phyloP scores from a whole-genome alignment of 1,284 basidiomycete genomes.

The Schizopora paradoxa region DNA sequence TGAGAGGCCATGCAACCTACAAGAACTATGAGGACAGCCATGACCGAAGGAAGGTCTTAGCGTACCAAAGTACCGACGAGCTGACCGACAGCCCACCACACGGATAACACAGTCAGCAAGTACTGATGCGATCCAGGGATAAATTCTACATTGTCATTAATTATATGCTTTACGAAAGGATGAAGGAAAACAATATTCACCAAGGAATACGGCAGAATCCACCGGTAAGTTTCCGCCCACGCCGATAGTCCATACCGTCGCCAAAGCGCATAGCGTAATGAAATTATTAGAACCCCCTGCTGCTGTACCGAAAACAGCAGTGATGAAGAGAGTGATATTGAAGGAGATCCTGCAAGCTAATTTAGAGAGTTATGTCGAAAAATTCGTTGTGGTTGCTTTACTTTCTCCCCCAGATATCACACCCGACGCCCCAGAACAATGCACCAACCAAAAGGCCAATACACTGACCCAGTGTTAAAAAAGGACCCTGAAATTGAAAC shows the following conservation, averaged over 20 bases:
- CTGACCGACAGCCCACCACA: slow-evolving; percentile 70
- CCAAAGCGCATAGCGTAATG: slow-evolving; percentile 38
- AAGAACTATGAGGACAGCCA: slow-evolving; percentile 16
- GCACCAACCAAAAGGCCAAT: slow-evolving; percentile 61
- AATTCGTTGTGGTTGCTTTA: slow-evolving; percentile 23
- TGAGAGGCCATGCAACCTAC: slow-evolving; percentile 64
- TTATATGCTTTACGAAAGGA: not conserved
- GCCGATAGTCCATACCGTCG: slow-evolving; percentile 40
- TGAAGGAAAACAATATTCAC: slow-evolving; percentile 27
- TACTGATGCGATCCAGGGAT: slow-evolving; percentile 65
- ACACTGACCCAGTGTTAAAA: slow-evolving; percentile 50
- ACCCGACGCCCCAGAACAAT: slow-evolving; percentile 59
- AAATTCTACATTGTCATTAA: slow-evolving; percentile 39
- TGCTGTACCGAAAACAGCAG: slow-evolving; percentile 49
- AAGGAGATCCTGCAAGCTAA: slow-evolving; percentile 48
- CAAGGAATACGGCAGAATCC: slow-evolving; percentile 60
- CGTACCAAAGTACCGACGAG: slow-evolving; percentile 57
- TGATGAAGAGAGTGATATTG: slow-evolving; percentile 58
- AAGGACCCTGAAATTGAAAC: slow-evolving; percentile 47
- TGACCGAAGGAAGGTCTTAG: slow-evolving; percentile 14
- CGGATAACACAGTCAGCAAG: slow-evolving; percentile 59
- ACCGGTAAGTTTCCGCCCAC: slow-evolving; percentile 57
- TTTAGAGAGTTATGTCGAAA: slow-evolving; percentile 21
- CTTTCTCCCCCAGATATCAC: slow-evolving; percentile 60
- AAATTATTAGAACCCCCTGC: slow-evolving; percentile 41